Percentiles rank a stretch among this genome's conserved stretches.
Conservation (phyloP, 176 grass and related monocot genomes). For the Pontederia crassipes region DNA sequence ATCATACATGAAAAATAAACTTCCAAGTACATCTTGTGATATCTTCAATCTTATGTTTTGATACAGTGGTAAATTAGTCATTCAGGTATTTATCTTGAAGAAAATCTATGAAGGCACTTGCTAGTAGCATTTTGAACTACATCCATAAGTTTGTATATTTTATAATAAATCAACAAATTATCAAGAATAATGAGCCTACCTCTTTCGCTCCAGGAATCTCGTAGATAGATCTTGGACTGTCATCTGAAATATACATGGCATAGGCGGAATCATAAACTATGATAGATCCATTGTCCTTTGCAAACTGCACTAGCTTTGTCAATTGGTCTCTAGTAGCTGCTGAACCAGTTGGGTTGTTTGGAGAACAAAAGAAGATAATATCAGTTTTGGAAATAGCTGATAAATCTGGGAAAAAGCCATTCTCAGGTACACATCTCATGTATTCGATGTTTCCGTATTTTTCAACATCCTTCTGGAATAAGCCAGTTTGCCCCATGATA, state of each 20-base stretch:
- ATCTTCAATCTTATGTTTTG: too few relatives aligned
- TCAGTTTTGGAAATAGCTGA: constrained; percentile 47
- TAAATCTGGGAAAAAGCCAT: constrained; percentile 79
- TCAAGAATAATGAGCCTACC: constrained; percentile 18
- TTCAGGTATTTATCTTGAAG: too few relatives aligned
- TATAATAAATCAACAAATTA: too few relatives aligned
- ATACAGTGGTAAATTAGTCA: too few relatives aligned
- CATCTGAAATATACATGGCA: constrained; percentile 79
- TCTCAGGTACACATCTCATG: constrained; percentile 77
- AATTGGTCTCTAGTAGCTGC: constrained; percentile 61
- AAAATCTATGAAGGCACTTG: too few relatives aligned
- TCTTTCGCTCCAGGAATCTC: constrained; percentile 95
- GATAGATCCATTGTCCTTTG: constrained; percentile 66
- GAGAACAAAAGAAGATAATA: constrained; percentile 96
- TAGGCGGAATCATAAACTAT: constrained; percentile 96
- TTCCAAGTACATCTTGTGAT: too few relatives aligned
- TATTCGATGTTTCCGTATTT: constrained; percentile 75
- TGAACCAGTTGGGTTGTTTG: constrained; percentile 83
- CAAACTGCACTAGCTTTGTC: constrained; percentile 58
- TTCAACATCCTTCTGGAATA: constrained; percentile 60
- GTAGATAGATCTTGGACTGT: constrained; percentile 71
- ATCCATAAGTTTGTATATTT: too few relatives aligned
- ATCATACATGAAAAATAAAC: too few relatives aligned
- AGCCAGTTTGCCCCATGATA: constrained; percentile 66
- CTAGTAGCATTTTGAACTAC: too few relatives aligned